These are phyloP conservation scores for Ogataea angusta DNA, from an alignment of 805 yeast species.

Conservation along the genomic window DNA sequence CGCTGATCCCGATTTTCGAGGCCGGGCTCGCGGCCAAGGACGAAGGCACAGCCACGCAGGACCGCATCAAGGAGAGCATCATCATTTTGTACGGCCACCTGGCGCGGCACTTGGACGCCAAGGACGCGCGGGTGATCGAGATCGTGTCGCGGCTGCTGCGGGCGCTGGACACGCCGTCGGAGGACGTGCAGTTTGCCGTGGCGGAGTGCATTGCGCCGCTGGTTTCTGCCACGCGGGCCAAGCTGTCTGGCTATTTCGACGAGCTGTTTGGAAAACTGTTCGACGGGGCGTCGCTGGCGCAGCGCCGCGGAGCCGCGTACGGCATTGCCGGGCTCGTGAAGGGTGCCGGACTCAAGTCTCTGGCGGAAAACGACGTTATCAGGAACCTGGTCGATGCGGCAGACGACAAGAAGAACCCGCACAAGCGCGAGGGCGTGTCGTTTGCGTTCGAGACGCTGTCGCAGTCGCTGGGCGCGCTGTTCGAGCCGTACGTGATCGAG, in stretches of 20 bases:
- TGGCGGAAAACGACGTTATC: slow-evolving; percentile 73
- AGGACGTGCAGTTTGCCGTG: slow-evolving; percentile 84
- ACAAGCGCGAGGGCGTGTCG: slow-evolving; percentile 82
- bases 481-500: slow-evolving; percentile 94
- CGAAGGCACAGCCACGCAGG: slow-evolving; percentile 47
- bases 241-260: slow-evolving; percentile 54
- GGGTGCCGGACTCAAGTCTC: slow-evolving; percentile 80
- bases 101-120: slow-evolving; percentile 72
- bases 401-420: slow-evolving; percentile 76
- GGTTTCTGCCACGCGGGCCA: slow-evolving; percentile 52
- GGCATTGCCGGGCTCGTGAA: slow-evolving; percentile 92
- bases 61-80: slow-evolving; percentile 69
- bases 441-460: slow-evolving; percentile 85
- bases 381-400: slow-evolving; percentile 76
- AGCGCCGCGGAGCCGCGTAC: slow-evolving; percentile 92
- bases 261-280: slow-evolving; percentile 58
- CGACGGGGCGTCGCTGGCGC: slow-evolving; percentile 42
- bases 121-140: slow-evolving; percentile 61
- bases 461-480: slow-evolving; percentile 64
- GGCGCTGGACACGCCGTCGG: slow-evolving; percentile 84
- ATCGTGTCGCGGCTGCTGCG: slow-evolving; percentile 68
- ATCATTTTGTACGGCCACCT: slow-evolving; percentile 88
- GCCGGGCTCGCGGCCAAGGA: slow-evolving; percentile 51
- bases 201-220: slow-evolving; percentile 84
- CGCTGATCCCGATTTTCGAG: slow-evolving; percentile 80